Evolutionary conservation across 176 grass and related monocot genomes (phyloP), one percentile per base, ranked within the genome.

Genomic region (Oryza longistaminata): DNA sequence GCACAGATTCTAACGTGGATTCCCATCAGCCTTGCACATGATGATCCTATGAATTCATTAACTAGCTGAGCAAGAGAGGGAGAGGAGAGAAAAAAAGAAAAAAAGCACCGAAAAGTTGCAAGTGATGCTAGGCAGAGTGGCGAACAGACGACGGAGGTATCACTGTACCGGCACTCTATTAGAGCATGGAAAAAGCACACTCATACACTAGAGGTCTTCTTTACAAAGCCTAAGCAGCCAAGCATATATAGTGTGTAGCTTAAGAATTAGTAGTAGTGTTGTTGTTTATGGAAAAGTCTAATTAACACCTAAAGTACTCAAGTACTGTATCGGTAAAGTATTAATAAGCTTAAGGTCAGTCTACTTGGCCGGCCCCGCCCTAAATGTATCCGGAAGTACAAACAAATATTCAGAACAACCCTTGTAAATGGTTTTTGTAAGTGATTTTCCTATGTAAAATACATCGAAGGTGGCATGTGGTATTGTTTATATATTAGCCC

Each of bases 1-100:
- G 78, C 83, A 86, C 72, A 45, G 71, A 82, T 90, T 86, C 13
- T 86, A 45, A 86, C 72, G 73, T 45, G 8, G 88, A 89, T 85
- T 77, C 71, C 66, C 66, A 6, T 16, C 31, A 12, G 39, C 53
- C 26, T 11, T 62, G 11, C 58, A 72, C 64, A 64, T 15, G 25
- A 42, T 39, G 11, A 70, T 24, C 7, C n/a, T 21, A 48, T 6
- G 1, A 60, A 74, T 27, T 68, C 66, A 62, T 61, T 31, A 69
- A 14, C 49, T 4, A 37, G 35, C 21, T 68, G 4, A 2, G 11
- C 73, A 11, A 15, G 11, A 21, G 24, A 65, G 64, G 24, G 64
- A 7, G 16, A 17, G 16, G 12, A 5, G 1, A 33, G 33, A 5
- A 49, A 21, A 6, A 11, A 17, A 11, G 12, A 5, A 2, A 33